Evolutionary conservation across 345 rosid species (phyloP), one percentile per base, ranked within the genome.

Genomic region (Nephelium lappaceum): DNA sequence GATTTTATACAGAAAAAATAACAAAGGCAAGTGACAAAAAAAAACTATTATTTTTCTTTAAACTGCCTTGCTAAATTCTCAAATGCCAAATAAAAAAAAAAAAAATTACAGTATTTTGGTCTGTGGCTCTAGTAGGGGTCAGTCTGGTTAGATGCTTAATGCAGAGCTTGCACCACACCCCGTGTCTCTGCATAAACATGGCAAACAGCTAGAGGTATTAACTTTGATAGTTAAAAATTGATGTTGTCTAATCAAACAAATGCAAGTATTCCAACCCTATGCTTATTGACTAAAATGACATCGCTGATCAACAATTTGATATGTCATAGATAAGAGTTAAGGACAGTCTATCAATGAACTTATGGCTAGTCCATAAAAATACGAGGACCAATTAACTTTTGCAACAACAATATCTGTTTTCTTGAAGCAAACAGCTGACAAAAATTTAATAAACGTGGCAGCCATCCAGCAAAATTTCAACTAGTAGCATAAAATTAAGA

Each of bases 101-200:
- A 27, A 31, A 84, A 85, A 81, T 75, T 79, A 88, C 86, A 74
- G 85, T 88, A 76, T 78, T 84, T 65, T 79, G 85, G 75, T 81
- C 85, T 78, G 78, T 75, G 88, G 87, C 76, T 82, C 88, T 86
- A 80, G 73, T 86, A 76, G 69, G 83, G 81, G 84, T 85, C 88
- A 86, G 87, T 81, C 92, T 80, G 87, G 87, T 89, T 89, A 87
- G 81, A 85, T 74, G 74, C 80, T 91, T 89, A 89, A 84, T 86
- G 88, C 91, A 86, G 91, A 87, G 90, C 90, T 82, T 76, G 87
- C 90, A 83, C 83, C 90, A 83, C 74, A 85, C 77, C 86, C 82
- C 78, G 87, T 86, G 73, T 85, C 88, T 86, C 89, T 89, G 95
- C 92, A 91, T 86, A 88, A 84, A 91, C 89, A 85, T 74, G 77